phyloP scores from a whole-genome alignment of 2,329 filamentous ascomycete genomes.

The Knoxdaviesia capensis region DNA sequence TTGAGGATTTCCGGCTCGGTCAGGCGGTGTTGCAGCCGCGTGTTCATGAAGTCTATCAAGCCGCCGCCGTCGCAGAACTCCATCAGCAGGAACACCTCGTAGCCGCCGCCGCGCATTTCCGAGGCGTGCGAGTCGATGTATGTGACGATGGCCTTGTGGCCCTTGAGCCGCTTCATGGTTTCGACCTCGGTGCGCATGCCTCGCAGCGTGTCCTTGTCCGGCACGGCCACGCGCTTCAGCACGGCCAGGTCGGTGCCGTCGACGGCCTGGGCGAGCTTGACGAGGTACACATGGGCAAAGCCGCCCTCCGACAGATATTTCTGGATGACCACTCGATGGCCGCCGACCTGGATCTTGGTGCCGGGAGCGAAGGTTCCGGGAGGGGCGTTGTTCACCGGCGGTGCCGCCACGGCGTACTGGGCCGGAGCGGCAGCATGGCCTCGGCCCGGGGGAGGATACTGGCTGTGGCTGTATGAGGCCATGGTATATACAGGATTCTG shows the following conservation, averaged over 20 bases:
- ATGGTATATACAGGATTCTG: no score
- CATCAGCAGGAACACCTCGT: slow-evolving; percentile 97
- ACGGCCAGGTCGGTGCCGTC: slow-evolving; percentile 67
- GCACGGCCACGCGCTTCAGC: slow-evolving; percentile 85
- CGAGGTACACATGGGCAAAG: slow-evolving; percentile 95
- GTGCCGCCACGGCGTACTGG: no score
- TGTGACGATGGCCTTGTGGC: slow-evolving; percentile 86
- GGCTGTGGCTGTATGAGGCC: no score
- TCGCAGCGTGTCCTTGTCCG: slow-evolving; percentile 82
- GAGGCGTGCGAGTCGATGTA: slow-evolving; percentile 98
- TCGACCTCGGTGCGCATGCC: slow-evolving; percentile 98
- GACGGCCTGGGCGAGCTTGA: slow-evolving; percentile 60
- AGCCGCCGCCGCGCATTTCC: slow-evolving; percentile 77
- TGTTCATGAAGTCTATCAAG: slow-evolving; percentile 99
- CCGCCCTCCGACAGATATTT: slow-evolving; percentile 96
- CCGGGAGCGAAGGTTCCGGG: slow-evolving; percentile 79
- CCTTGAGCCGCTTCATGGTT: slow-evolving; percentile 98
- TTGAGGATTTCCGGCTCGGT: slow-evolving; percentile 94
- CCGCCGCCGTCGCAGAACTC: slow-evolving; percentile 91
- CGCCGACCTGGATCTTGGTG: slow-evolving; percentile 91
- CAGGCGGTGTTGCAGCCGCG: slow-evolving; percentile 80
- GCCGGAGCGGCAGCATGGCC: no score
- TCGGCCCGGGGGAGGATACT: no score
- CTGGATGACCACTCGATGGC: slow-evolving; percentile 81
- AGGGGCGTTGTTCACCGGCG: slow-evolving; percentile 15